Evolutionary conservation across 2,329 filamentous ascomycete genomes (phyloP), one percentile per base, ranked within the genome.

Genomic region (Trichoderma hamatum): DNA sequence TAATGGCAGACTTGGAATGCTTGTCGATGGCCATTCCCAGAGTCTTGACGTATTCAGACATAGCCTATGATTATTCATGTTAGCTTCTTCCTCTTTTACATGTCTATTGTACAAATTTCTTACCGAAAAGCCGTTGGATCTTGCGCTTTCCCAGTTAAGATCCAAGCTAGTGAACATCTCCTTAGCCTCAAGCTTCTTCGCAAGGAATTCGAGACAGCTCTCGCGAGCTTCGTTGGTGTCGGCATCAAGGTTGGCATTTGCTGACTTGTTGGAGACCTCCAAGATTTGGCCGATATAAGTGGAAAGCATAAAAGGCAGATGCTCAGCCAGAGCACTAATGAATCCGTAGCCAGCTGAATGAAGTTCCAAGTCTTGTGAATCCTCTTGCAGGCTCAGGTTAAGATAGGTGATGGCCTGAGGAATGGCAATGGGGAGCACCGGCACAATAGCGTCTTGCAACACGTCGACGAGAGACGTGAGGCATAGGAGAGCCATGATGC

Each of bases 401-500:
- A 98, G 85, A 73, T 97, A 91, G 6, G 84, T 80, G 55, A 97
- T 85, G 0, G 91, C 87, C 71, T 88, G 90, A 0, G 90, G 89
- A 51, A 97, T 87, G 0, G 93, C 89, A 28, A 85, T 84, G 0
- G 95, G 93, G 24, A 98, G 83, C 0, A 97, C 85, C 0, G 94
- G 92, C 24, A 98, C 91, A 70, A 97, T 91, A 14, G 90, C 91
- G 72, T 97, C 93, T 69, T 92, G 90, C 49, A 98, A 84, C 10
- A 97, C 93, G 74, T 97, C 93, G 4, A 97, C 90, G 74, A 97
- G 88, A 1, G 94, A 97, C 3, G 95, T 91, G 69, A 99, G 85
- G 76, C 94, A 97, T 60, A 97, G 83, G 56, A 97, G 82, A n/a
- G 93, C 92, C 84, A 96, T 92, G 70, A 95, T 86, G 51, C 90